Conservation (phyloP, 2,329 filamentous ascomycete species). For the Bipolaris gigantea region DNA sequence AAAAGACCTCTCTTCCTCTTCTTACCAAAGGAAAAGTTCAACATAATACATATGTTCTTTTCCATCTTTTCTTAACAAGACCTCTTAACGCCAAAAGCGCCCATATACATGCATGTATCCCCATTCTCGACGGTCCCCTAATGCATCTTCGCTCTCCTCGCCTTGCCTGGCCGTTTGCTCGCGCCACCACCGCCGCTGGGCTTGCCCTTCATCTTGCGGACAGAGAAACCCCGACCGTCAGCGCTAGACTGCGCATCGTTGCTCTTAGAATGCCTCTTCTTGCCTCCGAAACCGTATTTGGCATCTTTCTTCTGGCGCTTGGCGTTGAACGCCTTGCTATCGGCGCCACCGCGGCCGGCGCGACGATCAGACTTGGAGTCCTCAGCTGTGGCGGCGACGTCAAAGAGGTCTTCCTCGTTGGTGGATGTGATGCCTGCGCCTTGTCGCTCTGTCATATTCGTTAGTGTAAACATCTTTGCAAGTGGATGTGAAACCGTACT, state of each 20-base stretch:
- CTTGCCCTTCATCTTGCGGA: conserved; percentile 78
- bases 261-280: conserved; percentile 90
- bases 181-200: conserved; percentile 31
- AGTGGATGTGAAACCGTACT: conserved; percentile 63
- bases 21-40: no score
- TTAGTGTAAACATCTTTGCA: conserved; percentile 19
- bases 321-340: conserved; percentile 50
- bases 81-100: background rate
- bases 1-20: no score
- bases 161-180: conserved; percentile 40
- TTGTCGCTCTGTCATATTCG: conserved; percentile 71
- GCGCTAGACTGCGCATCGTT: conserved; percentile 81
- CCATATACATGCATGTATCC: background rate
- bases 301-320: conserved; percentile 94
- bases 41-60: no score
- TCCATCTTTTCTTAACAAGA: no score
- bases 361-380: conserved; percentile 50
- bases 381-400: conserved; percentile 69
- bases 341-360: conserved; percentile 34
- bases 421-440: conserved; percentile 65
- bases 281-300: conserved; percentile 94
- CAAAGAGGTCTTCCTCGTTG: conserved; percentile 86
- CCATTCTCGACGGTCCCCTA: conserved; percentile 11
- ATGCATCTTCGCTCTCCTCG: conserved; percentile 37
- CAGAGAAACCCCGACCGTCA: conserved; percentile 79